phyloP scores from a whole-genome alignment of 2,329 filamentous ascomycete species.

The Pseudopithomyces maydicus region DNA sequence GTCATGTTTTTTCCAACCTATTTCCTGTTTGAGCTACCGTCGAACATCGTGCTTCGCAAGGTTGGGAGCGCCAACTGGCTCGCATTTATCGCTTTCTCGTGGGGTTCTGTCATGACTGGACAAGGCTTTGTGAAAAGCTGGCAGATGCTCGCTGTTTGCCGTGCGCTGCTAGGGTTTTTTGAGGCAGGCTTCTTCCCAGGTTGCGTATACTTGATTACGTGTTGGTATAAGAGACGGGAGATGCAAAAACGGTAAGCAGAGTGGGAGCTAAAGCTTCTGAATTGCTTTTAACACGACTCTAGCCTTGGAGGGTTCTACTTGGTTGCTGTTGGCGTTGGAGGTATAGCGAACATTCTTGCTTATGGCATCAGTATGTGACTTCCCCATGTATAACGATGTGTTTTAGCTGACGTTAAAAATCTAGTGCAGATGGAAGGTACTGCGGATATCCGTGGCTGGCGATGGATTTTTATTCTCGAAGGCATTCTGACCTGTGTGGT shows the following conservation, averaged over 20 bases:
- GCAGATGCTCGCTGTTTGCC: slow-evolving; percentile 6
- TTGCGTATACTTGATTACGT: slow-evolving; percentile 34
- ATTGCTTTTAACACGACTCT: neutral
- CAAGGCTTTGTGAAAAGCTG: slow-evolving; percentile 32
- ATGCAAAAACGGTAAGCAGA: slow-evolving; percentile 25
- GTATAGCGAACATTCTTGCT: slow-evolving; percentile 32
- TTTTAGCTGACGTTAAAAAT: too few species aligned
- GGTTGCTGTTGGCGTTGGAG: slow-evolving; percentile 31
- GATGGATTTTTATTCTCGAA: slow-evolving; percentile 34
- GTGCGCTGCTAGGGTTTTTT: neutral
- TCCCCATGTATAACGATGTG: too few species aligned
- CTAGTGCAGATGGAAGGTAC: slow-evolving; percentile 29
- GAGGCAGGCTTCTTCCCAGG: slow-evolving; percentile 11
- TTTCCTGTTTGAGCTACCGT: slow-evolving; percentile 4
- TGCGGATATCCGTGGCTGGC: slow-evolving; percentile 29
- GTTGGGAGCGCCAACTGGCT: slow-evolving; percentile 36
- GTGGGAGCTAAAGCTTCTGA: neutral
- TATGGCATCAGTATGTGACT: slow-evolving; percentile 24
- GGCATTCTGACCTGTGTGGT: slow-evolving; percentile 32
- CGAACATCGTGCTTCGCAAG: slow-evolving; percentile 28
- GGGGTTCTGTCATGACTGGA: slow-evolving; percentile 34
- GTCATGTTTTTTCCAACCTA: slow-evolving; percentile 36
- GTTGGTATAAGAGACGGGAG: slow-evolving; percentile 33
- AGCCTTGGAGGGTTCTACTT: slow-evolving; percentile 30
- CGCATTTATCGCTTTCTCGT: slow-evolving; percentile 27